These are phyloP conservation scores for Ceratobasidium papillatum DNA, from an alignment of 1,284 basidiomycete genomes.

Conservation along the genomic window DNA sequence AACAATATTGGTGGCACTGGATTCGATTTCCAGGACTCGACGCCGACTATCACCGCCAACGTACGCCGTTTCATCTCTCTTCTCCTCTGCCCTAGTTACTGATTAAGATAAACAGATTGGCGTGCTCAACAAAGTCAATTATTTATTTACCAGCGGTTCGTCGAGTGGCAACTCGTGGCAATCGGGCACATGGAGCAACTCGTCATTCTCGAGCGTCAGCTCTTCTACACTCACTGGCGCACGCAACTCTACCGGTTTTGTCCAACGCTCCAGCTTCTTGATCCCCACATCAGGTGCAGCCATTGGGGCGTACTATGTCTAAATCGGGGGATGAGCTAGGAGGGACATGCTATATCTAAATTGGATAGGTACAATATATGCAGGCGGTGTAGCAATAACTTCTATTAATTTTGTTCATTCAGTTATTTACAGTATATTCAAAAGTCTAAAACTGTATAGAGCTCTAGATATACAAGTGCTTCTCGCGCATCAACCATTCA, in stretches of 20 bases:
- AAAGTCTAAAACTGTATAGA: background rate
- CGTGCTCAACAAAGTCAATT: slow-evolving; percentile 36
- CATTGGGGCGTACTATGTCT: slow-evolving; percentile 40
- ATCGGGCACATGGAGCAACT: slow-evolving; percentile 41
- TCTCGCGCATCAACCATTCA: slow-evolving; percentile 28
- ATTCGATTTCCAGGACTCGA: slow-evolving; percentile 41
- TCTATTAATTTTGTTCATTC: background rate
- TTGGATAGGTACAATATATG: background rate
- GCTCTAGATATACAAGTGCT: slow-evolving; percentile 19
- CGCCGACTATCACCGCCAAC: slow-evolving; percentile 35
- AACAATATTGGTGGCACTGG: slow-evolving; percentile 41
- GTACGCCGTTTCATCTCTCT: background rate
- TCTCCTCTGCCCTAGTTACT: background rate
- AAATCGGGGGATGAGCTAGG: background rate
- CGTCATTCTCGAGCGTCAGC: slow-evolving; percentile 41
- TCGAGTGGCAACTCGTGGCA: slow-evolving; percentile 44
- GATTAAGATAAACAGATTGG: slow-evolving; percentile 17
- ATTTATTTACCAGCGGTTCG: slow-evolving; percentile 7
- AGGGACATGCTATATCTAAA: background rate
- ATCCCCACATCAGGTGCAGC: slow-evolving; percentile 38
- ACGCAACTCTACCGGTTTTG: slow-evolving; percentile 32
- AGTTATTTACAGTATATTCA: background rate
- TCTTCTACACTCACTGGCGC: slow-evolving; percentile 37
- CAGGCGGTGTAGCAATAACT: background rate
- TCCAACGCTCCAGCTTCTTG: slow-evolving; percentile 38